Conservation (phyloP, 108 stramenopile genomes). For the Fragilaria radians region DNA sequence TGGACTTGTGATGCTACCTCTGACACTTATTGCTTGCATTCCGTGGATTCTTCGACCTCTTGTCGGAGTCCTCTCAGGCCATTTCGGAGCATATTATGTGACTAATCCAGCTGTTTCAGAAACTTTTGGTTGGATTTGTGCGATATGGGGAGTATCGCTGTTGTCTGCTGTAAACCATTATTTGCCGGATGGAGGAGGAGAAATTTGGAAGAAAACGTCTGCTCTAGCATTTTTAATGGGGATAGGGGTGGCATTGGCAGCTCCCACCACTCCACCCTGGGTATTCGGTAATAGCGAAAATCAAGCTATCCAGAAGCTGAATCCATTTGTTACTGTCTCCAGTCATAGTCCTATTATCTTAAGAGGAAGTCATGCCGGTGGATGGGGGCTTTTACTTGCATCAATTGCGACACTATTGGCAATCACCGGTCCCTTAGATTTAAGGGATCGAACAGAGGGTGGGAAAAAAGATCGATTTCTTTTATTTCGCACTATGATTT, state of each 20-base stretch:
- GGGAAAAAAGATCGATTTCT: constrained; percentile 55
- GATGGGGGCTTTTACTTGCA: constrained; percentile 69
- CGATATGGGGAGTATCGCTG: constrained; percentile 66
- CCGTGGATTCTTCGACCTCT: constrained; percentile 56
- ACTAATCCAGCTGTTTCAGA: constrained; percentile 53
- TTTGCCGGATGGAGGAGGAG: constrained; percentile 73
- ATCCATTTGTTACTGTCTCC: constrained; percentile 47
- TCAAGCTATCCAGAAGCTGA: constrained; percentile 5
- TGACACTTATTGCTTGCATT: constrained; percentile 35
- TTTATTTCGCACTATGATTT: constrained; percentile 69
- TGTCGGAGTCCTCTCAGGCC: constrained; percentile 35
- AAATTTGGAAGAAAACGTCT: constrained; percentile 56
- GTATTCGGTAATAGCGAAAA: not conserved
- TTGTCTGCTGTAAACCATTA: constrained; percentile 64
- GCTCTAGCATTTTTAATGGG: constrained; percentile 58
- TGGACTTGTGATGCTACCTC: constrained; percentile 42
- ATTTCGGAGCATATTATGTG: constrained; percentile 41
- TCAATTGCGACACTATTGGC: constrained; percentile 65
- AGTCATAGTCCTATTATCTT: constrained; percentile 22
- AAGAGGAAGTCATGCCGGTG: constrained; percentile 37
- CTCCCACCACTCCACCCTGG: constrained; percentile 52
- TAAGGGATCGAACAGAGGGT: constrained; percentile 48
- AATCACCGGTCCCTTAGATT: constrained; percentile 70
- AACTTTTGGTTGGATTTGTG: constrained; percentile 44
- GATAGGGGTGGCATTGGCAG: constrained; percentile 49